Evolutionary conservation across 2,329 filamentous ascomycete genomes (phyloP).

Genomic region (Emmonsia crescens): DNA sequence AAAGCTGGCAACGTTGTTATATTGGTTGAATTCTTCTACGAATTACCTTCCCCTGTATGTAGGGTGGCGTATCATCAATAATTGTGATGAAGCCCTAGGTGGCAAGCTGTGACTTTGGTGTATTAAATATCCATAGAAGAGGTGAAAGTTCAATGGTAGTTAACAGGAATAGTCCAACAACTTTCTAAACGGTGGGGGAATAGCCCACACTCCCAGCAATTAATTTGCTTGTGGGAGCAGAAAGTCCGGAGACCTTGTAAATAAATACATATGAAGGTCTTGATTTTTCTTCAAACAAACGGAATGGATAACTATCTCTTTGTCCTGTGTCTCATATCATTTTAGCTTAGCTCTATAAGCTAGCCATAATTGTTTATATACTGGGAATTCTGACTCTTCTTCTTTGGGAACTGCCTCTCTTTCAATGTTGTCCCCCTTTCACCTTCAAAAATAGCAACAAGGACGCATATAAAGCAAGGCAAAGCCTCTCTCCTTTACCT

Average conservation of each 20-base stretch:
- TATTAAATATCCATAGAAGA: neutral
- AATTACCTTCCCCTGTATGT: too few relatives aligned
- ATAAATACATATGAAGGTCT: neutral
- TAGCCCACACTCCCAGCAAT: neutral
- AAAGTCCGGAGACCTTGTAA: neutral
- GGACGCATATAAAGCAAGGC: neutral
- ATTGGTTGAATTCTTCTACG: too few relatives aligned
- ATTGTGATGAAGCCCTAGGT: neutral
- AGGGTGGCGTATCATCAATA: neutral
- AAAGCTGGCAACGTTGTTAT: neutral
- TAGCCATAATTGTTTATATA: neutral
- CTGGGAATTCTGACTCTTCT: neutral
- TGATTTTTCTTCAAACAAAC: neutral
- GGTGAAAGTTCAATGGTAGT: neutral
- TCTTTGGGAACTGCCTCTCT: neutral
- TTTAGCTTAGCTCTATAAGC: too few relatives aligned
- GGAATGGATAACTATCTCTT: neutral
- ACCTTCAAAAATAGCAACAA: neutral
- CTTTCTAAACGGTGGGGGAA: neutral
- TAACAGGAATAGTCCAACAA: too few relatives aligned
- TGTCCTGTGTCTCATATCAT: neutral
- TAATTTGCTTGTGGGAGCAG: neutral
- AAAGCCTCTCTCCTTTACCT: neutral
- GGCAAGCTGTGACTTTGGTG: neutral
- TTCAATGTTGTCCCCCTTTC: neutral